Conservation (phyloP, 2,329 filamentous ascomycete species). For the Diaporthe humulicola region DNA sequence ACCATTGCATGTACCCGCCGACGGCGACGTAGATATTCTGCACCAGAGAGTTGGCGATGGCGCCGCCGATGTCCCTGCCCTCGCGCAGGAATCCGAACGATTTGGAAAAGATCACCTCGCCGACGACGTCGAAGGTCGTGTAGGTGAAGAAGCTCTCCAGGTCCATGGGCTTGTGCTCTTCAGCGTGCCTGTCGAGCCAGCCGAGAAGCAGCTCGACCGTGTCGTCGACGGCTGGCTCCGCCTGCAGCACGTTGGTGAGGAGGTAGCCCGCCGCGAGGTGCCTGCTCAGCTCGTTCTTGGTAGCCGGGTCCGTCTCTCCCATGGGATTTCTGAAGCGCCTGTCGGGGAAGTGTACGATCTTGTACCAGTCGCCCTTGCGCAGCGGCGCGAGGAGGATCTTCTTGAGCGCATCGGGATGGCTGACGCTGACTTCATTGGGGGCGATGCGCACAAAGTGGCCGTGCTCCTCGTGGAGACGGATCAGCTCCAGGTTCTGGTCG, state of each 20-base stretch:
- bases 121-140: conserved; percentile 49
- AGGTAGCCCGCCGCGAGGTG: conserved; percentile 51
- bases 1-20: conserved; percentile 42
- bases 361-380: conserved; percentile 32
- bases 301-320: conserved; percentile 52
- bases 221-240: conserved; percentile 41
- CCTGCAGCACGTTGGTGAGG: conserved; percentile 48
- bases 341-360: conserved; percentile 31
- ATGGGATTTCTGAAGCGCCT: conserved; percentile 55
- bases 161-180: conserved; percentile 37
- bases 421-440: conserved; percentile 30
- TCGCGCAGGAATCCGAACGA: conserved; percentile 47
- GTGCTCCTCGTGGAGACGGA: conserved; percentile 14
- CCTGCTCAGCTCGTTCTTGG: conserved; percentile 50
- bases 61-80: conserved; percentile 47
- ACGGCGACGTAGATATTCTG: conserved; percentile 40
- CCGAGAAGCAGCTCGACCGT: conserved; percentile 40
- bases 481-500: conserved; percentile 6
- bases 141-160: conserved; percentile 45
- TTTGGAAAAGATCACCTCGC: conserved; percentile 49
- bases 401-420: conserved; percentile 16
- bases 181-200: conserved; percentile 43
- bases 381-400: conserved; percentile 11
- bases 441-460: conserved; percentile 29
- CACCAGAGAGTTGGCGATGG: conserved; percentile 43